These are phyloP conservation scores for Penicillium nucicola DNA, from an alignment of 495 filamentous ascomycete species.

Conservation along the genomic window DNA sequence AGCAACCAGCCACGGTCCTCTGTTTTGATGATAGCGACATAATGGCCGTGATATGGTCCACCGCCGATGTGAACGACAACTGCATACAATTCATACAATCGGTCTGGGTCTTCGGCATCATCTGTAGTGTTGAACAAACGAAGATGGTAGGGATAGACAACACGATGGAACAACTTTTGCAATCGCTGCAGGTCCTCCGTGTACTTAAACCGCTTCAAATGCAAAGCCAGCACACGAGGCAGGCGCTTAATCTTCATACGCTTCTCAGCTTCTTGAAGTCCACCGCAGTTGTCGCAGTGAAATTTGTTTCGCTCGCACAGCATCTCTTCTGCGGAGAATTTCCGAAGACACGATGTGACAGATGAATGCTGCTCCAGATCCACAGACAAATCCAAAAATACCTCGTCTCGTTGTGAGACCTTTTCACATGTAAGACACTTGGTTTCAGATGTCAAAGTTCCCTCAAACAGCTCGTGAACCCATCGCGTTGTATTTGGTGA, in stretches of 20 bases:
- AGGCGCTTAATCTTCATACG: constrained; percentile 98
- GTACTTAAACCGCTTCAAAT: constrained; percentile 97
- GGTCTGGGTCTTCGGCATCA: constrained; percentile 91
- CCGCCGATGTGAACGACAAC: constrained; percentile 98
- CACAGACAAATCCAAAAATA: constrained; percentile 92
- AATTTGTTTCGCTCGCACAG: constrained; percentile 98
- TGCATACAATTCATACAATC: constrained; percentile 93
- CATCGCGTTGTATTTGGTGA: constrained; percentile 65
- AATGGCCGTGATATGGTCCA: constrained; percentile 97
- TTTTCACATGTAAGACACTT: constrained; percentile 96
- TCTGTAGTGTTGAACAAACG: constrained; percentile 98
- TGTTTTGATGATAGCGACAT: constrained; percentile 96
- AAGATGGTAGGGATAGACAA: constrained; percentile 94
- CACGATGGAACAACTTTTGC: constrained; percentile 95
- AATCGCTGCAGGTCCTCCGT: constrained; percentile 90
- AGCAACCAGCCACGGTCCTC: constrained; percentile 92
- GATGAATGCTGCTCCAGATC: constrained; percentile 95
- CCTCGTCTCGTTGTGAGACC: constrained; percentile 89
- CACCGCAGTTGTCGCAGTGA: constrained; percentile 95
- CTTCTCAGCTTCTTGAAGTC: constrained; percentile 96
- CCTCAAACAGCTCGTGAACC: constrained; percentile 98
- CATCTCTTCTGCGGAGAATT: constrained; percentile 98
- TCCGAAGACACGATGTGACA: constrained; percentile 89
- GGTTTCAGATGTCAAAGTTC: constrained; percentile 90
- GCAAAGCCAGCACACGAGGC: constrained; percentile 85